Base-by-base conservation (phyloP, 202 grass and related monocot genomes). In the Panicum virgatum region DNA sequence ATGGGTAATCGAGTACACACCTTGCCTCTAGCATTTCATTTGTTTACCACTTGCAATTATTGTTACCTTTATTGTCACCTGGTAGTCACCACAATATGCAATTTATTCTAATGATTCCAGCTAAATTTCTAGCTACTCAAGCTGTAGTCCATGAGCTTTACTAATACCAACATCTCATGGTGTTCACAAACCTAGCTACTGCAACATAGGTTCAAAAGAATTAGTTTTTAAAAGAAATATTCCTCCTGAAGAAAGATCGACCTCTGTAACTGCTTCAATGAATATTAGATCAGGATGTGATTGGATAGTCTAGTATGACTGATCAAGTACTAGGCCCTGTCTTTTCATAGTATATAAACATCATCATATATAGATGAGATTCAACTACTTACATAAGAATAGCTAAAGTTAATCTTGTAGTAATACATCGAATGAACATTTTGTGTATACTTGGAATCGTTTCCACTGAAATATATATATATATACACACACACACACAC, bases 151-250 rank as follows among this genome's bases (percentile, higher is more conserved):
- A 66, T 56, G 10, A 56, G 15, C 27, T 47, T 39, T 26, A 62
- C 34, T 39, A 77, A 62, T 77, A 60, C 16, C 5, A 15, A 54
- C 23, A 79, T 26, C 54, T 88, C 6, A 79, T 62, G 34, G 47
- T 46, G 62, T 37, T 47, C 46, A 12, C 46, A 57, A 52, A 58
- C 53, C 63, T 69, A 66, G 63, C 30, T 66, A 79, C 12, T 66
- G 13, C 76, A 39, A 79, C 43, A 45, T 7, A 30, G 67, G 67
- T 47, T 72, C 9, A 51, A 51, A 72, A 72, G 69, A 51, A 72
- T 7, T 51, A 20, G 0, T 72, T 29, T 70, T 72, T 6, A 32
- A 72, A 20, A 51, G 9, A 72, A 51, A 72, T 51, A 72, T 72
- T 72, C 45, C 26, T 12, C 69, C 26, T 72, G 69, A 72, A 20